Evolutionary conservation across 2,329 filamentous ascomycete genomes (phyloP).

Genomic region (Fusarium austroafricanum): DNA sequence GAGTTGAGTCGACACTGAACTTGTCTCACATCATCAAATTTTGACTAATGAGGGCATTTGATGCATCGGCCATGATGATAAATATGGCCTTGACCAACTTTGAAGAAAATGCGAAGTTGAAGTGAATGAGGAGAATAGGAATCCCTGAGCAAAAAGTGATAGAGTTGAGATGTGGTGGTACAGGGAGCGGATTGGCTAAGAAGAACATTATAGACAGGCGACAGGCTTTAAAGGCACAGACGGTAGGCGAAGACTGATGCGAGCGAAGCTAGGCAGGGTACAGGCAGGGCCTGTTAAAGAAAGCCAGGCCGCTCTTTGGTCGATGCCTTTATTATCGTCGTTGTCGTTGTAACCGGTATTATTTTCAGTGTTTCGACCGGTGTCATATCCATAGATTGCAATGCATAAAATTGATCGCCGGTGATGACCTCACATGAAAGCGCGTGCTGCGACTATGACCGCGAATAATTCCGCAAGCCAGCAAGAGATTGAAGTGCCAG

Average conservation of each 20-base stretch:
- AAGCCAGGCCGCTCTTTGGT: conserved; percentile 33
- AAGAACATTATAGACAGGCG: conserved; percentile 19
- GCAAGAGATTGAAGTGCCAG: conserved; percentile 24
- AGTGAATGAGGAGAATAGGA: conserved; percentile 9
- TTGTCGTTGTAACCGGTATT: conserved; percentile 22
- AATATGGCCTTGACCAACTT: background rate
- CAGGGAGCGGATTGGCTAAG: conserved; percentile 31
- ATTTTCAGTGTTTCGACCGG: conserved; percentile 11
- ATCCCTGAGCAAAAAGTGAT: conserved; percentile 17
- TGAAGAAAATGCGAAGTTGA: conserved; percentile 24
- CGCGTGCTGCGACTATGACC: conserved; percentile 5
- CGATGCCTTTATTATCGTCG: conserved; percentile 33
- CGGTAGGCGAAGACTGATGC: conserved; percentile 31
- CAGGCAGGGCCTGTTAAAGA: conserved; percentile 6
- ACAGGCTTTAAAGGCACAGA: conserved; percentile 2
- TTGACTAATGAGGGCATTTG: conserved; percentile 2
- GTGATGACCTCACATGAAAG: conserved; percentile 12
- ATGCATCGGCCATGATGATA: background rate
- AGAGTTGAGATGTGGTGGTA: conserved; percentile 26
- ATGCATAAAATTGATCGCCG: conserved; percentile 1
- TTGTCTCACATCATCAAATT: conserved; percentile 12
- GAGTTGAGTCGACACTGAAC: conserved; percentile 23
- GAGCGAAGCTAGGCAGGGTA: conserved; percentile 31
- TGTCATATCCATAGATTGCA: conserved; percentile 19
- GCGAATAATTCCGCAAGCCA: conserved; percentile 2